phyloP scores from a whole-genome alignment of 1,284 basidiomycete genomes.

The Phellinidium pouzarii region DNA sequence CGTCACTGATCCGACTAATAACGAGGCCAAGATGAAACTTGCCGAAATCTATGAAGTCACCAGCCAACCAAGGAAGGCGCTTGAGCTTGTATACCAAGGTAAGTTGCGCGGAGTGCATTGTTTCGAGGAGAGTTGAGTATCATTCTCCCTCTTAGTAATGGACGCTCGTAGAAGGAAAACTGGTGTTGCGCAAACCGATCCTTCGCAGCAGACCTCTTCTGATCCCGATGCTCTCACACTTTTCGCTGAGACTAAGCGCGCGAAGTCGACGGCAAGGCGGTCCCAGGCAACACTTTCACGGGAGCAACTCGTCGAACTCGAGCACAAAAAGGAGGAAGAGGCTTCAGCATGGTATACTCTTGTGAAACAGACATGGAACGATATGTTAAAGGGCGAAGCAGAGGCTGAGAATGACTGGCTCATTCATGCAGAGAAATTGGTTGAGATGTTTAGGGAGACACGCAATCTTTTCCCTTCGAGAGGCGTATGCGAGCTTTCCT shows the following conservation, averaged over 20 bases:
- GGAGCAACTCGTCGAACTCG: constrained; percentile 51
- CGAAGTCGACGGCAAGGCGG: constrained; percentile 28
- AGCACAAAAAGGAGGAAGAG: constrained; percentile 57
- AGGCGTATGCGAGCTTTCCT: constrained; percentile 6
- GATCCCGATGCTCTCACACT: constrained; percentile 37
- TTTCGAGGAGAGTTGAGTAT: not conserved
- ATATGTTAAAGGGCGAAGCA: constrained; percentile 31
- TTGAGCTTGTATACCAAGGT: constrained; percentile 86
- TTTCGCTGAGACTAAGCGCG: constrained; percentile 46
- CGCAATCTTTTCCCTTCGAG: constrained; percentile 62
- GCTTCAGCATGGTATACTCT: constrained; percentile 44
- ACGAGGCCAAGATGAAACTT: constrained; percentile 81
- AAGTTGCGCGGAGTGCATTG: constrained; percentile 7
- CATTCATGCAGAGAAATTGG: constrained; percentile 74
- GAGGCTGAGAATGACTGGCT: constrained; percentile 66
- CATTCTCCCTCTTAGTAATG: constrained; percentile 42
- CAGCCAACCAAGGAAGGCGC: constrained; percentile 74
- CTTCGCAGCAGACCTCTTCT: constrained; percentile 18
- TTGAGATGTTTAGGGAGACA: constrained; percentile 86
- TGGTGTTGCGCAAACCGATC: constrained; percentile 24
- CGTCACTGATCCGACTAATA: constrained; percentile 63
- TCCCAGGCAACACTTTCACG: constrained; percentile 41
- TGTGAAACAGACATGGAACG: constrained; percentile 41
- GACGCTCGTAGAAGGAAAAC: constrained; percentile 53
- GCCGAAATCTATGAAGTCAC: constrained; percentile 85